Base-by-base conservation (phyloP, 306 rosid genomes). In the Potentilla sterilis region DNA sequence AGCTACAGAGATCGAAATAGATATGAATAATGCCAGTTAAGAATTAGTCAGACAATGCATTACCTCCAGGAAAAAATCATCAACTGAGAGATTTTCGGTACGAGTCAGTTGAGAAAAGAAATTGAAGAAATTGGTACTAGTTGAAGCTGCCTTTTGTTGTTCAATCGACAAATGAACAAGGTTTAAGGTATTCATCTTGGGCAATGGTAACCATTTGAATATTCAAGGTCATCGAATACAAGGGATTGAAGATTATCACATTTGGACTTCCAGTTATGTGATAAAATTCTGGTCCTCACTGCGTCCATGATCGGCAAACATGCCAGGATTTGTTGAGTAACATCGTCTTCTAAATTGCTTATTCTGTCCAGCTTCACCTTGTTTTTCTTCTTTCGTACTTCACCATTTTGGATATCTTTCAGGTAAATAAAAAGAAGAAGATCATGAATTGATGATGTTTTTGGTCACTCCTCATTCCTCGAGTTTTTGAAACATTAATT, bases 161-260 rank as follows among this genome's bases (percentile, higher is more conserved):
- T 19, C 24, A 19, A 19, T 54, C 6, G 12, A 78, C 49, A 86
- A 84, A 71, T 79, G 90, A 37, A 86, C 79, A 74, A 86, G 79
- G 22, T 73, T 74, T 67, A 69, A 88, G 70, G 87, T 80, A 76
- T 76, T 83, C 81, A 47, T 52, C 22, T 19, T 52, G 3, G 7
- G 24, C 58, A 19, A 52, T 16, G 4, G 10, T 52, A 52, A 19
- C 22, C 22, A 52, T 5, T 19, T 84, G 90, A 78, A 84, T 81
- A 86, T 86, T 84, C 82, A 88, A 89, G 70, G 82, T 86, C 82
- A 66, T 84, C 88, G 9, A 88, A 88, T 82, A 78, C 88, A 47
- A 88, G 86, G 78, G 63, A 71, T 9, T 88, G 88, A 32, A 86
- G 73, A 0, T 72, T 76, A 3, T 88, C 78, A 87, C 93, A 82